Evolutionary conservation across 2,329 filamentous ascomycete genomes (phyloP).

Genomic region (Eutypella sp.): DNA sequence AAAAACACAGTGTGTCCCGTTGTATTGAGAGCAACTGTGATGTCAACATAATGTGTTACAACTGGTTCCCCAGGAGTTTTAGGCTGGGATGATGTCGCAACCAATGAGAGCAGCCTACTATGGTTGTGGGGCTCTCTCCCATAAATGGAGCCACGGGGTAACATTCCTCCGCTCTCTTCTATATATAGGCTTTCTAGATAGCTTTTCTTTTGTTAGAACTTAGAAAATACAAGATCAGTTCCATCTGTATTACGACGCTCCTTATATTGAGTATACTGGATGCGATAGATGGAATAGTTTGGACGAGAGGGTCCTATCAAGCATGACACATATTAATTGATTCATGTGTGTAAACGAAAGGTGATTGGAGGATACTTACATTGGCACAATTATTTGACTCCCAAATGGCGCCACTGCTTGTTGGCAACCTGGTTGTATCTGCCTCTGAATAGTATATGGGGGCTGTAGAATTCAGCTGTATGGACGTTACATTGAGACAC

Average conservation of each 20-base stretch:
- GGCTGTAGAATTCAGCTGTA: background rate
- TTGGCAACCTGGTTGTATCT: background rate
- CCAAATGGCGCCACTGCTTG: background rate
- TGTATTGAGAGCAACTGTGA: background rate
- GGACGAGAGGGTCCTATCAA: background rate
- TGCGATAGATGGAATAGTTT: background rate
- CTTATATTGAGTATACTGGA: no score
- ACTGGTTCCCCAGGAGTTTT: background rate
- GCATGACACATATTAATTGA: background rate
- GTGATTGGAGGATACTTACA: background rate
- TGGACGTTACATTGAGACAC: conserved; percentile 11
- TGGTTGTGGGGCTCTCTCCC: no score
- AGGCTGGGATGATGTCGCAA: no score
- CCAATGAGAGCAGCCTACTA: no score
- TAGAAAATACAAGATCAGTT: no score
- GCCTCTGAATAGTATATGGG: background rate
- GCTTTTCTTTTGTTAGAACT: no score
- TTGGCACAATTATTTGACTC: background rate
- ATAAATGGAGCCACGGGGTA: no score
- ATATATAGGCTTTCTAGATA: no score
- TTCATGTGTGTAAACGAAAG: background rate
- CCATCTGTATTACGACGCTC: no score
- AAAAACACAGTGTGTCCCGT: background rate
- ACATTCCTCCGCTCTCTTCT: no score
- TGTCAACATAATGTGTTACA: background rate